Conservation (phyloP, 176 grass and related monocot genomes). For the Eragrostis nindensis region DNA sequence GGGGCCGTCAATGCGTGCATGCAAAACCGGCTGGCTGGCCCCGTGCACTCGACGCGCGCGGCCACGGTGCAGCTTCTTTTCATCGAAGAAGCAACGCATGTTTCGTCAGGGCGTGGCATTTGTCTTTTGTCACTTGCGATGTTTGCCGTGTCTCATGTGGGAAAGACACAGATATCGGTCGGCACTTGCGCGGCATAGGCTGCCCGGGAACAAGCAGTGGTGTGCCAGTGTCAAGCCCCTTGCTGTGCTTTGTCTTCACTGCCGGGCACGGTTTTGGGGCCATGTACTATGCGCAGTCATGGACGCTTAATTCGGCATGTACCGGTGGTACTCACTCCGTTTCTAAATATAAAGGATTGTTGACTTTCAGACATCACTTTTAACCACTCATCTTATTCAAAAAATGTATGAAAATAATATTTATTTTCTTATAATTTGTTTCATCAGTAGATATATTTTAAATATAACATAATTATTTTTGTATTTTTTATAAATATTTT, state of each 20-base stretch:
- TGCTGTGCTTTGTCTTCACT: background rate
- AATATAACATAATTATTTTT: no score
- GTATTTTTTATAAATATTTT: no score
- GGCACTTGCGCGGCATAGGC: slow-evolving; percentile 32
- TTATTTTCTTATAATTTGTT: no score
- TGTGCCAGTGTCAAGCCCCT: background rate
- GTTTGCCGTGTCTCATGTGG: background rate
- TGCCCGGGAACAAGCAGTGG: background rate
- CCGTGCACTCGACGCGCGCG: background rate
- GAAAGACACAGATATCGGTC: slow-evolving; percentile 35
- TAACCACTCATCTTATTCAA: no score
- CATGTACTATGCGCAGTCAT: slow-evolving; percentile 21
- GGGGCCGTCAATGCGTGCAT: slow-evolving; percentile 7
- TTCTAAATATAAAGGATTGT: no score
- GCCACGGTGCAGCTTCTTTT: slow-evolving; percentile 19
- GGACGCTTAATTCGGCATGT: slow-evolving; percentile 26
- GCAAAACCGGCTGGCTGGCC: background rate
- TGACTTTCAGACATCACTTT: no score
- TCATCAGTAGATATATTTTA: no score
- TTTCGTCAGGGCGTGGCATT: background rate
- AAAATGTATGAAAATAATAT: no score
- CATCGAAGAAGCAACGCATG: background rate
- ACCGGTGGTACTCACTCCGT: no score
- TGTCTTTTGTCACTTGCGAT: slow-evolving; percentile 1
- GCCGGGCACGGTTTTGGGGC: background rate